Percentiles rank a stretch among this genome's conserved stretches.
phyloP scores from a whole-genome alignment of 1,139 yeast genomes.

The Kluyveromyces sp. region DNA sequence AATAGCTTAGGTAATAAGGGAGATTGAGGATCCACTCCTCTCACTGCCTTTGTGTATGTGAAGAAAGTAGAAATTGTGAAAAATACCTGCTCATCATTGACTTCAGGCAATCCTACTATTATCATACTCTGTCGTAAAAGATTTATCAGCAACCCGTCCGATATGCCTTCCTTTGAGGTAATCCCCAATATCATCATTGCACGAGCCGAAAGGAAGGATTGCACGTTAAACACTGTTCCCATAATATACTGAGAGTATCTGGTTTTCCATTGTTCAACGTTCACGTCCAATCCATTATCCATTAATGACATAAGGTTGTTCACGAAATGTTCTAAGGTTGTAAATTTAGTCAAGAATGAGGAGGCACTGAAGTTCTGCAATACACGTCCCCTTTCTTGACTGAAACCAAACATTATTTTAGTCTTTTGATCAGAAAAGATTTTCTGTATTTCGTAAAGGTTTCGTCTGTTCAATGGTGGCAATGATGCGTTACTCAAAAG shows the following conservation, averaged over 20 bases:
- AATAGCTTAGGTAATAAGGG: constrained; percentile 50
- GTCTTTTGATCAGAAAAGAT: constrained; percentile 68
- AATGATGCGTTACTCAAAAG: constrained; percentile 55
- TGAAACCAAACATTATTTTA: constrained; percentile 68
- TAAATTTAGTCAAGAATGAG: constrained; percentile 46
- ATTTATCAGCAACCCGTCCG: constrained; percentile 46
- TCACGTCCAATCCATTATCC: constrained; percentile 43
- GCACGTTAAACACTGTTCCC: constrained; percentile 54
- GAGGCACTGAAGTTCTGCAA: constrained; percentile 35
- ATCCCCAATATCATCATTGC: constrained; percentile 70
- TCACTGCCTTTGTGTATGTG: constrained; percentile 53
- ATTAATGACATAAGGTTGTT: constrained; percentile 54
- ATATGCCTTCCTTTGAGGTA: constrained; percentile 55
- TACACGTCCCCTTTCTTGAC: constrained; percentile 49
- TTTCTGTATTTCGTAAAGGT: constrained; percentile 47
- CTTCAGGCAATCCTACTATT: constrained; percentile 32
- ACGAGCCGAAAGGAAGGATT: constrained; percentile 62
- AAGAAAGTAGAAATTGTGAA: constrained; percentile 35
- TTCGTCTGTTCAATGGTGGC: constrained; percentile 37
- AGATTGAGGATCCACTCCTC: constrained; percentile 54
- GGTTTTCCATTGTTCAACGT: constrained; percentile 54
- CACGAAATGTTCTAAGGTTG: constrained; percentile 58
- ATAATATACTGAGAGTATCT: constrained; percentile 65
- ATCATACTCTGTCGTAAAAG: constrained; percentile 34
- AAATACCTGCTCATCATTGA: constrained; percentile 30